Base-by-base conservation (phyloP, 495 filamentous ascomycete genomes). In the Chaetomidium leptoderma region DNA sequence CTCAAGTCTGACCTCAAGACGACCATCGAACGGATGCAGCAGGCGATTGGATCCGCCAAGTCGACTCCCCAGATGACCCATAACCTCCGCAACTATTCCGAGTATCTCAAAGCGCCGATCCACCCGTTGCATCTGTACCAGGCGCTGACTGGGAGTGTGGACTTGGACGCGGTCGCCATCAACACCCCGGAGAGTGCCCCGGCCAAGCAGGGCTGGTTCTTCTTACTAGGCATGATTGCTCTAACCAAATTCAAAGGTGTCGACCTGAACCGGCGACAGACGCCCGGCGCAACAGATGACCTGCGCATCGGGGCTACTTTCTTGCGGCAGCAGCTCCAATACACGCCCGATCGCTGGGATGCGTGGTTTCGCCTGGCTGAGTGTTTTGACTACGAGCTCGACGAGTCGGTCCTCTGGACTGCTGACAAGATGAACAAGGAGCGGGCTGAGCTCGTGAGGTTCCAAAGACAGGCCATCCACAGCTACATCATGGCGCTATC, bases 281-380 rank as follows among this genome's bases (percentile, higher is more conserved):
- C 78, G 23, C 84, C 86, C 16, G 84, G 84, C 16, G 87, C 89
- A 39, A 91, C 86, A 0, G 89, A 92, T 55, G 93, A 97, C 63
- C 77, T 97, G 39, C 86, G 92, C 49, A 86, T 92, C 39, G 92
- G 89, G 3, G 83, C 87, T 53, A 84, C 80, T 0, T 95, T 89
- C 68, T 86, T 97, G 66, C 78, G 86, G 53, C 84, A 91, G 58
- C 92, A 97, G 63, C 74, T 99, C 2, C 87, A 96, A 61, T 90
- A 91, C 66, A 87, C 84, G 16, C 82, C 84, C 2, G 86, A 92
- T 27, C 83, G 86, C 46, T 99, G 93, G 93, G 92, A 97, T 69
- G 86, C 92, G 0, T 99, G 93, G 95, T 97, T 92, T 69, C 84
- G 93, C 46, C 78, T 97, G 6, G 93, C 86, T 11, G 93, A 99